Evolutionary conservation across 2,329 filamentous ascomycete genomes (phyloP), one percentile per base, ranked within the genome.

Genomic region (Lachnellula suecica): DNA sequence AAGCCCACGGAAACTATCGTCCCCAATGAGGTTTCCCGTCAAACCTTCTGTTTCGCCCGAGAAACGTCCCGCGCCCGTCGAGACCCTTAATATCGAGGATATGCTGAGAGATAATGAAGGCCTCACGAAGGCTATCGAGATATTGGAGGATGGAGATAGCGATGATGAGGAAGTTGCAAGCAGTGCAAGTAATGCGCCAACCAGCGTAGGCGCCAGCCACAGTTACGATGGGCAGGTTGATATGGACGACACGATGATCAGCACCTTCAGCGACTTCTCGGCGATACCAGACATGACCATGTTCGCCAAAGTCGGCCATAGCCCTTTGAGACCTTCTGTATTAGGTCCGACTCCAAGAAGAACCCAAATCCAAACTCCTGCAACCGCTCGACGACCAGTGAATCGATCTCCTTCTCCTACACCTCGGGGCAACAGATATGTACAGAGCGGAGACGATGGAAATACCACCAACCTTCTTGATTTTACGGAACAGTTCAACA

Each of bases 211-310:
- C 23, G 67, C 65, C 35, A 62, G 66, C 25, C 68, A 70, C 10
- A 64, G 70, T 44, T 66, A 64, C 15, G 64, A 62, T 25, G 67
- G 71, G 22, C 63, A 63, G 15, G 62, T 54, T 19, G 66, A 64
- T 29, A 71, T 74, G 34, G 64, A 67, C 29, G 69, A 71, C 45
- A 68, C 66, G 23, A 68, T 68, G 56, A 55, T 63, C 42, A 67
- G 65, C 58, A 65, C 67, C 22, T 68, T 96, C 68, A 96, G 91
- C 74, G 84, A 81, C 11, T 97, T 97, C 71, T 97, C 93, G 1
- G 91, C 90, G 8, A 83, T 96, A 49, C 91, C 91, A 5, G 90
- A 93, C 63, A 83, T 94, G 83, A 94, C 91, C 19, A 85, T 86
- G 63, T 91, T 95, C 64, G 86, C 89, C 8, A 85, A 84, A 58